phyloP scores from a whole-genome alignment of 139 green algal species.

The Gonium pectorale region DNA sequence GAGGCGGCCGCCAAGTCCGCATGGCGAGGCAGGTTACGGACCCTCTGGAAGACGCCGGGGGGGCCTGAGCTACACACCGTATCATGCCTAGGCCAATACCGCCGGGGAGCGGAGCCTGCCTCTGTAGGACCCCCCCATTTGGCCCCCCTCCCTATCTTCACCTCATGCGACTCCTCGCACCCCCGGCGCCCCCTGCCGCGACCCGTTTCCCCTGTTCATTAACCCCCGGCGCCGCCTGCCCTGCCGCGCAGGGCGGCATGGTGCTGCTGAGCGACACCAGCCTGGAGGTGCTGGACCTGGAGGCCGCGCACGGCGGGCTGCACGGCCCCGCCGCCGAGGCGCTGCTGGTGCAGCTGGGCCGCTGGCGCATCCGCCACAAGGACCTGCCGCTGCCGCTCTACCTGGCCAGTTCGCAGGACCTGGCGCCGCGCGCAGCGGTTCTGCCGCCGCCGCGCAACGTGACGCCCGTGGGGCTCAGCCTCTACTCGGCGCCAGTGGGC shows the following conservation, averaged over 20 bases:
- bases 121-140: no score
- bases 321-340: neutral
- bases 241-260: constrained; percentile 20
- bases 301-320: neutral
- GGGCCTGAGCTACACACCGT: no score
- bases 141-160: no score
- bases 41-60: no score
- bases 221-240: no score
- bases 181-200: neutral
- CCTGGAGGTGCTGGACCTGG: neutral
- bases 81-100: no score
- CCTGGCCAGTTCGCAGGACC: neutral
- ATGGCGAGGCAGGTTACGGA: no score
- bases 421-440: constrained; percentile 3
- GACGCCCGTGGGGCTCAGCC: neutral
- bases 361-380: neutral
- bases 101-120: no score
- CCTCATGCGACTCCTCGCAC: no score
- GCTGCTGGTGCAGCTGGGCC: constrained; percentile 9
- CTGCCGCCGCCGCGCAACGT: constrained; percentile 30
- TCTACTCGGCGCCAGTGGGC: constrained; percentile 18
- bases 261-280: constrained; percentile 8
- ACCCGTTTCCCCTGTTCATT: neutral
- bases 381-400: neutral
- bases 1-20: no score